Base-by-base conservation (phyloP, 2,329 filamentous ascomycete species). In the Akanthomyces dipterigenus region DNA sequence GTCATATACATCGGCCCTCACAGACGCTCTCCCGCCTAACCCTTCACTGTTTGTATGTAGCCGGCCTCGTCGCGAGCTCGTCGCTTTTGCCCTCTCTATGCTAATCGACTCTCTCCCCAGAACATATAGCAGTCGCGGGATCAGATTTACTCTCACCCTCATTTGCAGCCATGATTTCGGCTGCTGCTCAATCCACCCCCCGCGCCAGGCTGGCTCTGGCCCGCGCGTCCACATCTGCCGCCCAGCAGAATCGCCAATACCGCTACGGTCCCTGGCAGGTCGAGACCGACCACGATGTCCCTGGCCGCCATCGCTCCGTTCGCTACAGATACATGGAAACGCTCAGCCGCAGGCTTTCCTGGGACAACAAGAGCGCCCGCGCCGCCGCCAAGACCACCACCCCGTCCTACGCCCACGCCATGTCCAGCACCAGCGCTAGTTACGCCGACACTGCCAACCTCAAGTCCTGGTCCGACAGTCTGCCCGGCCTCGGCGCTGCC, bases 311-410 rank as follows among this genome's bases (percentile, higher is more conserved):
- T 63, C 75, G 76, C 58, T 63, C 68, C 4, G 43, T 77, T 12
- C 79, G 77, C 49, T 76, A 80, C 65, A 80, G 76, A 62, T 79
- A 79, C 65, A 70, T 75, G 62, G 77, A 82, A 59, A 70, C 75
- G 3, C 62, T 82, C 22, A 75, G 75, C 63, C 75, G 77, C 20
- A 77, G 72, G 57, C 65, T 79, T 2, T 73, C 75, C 1, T 83
- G 80, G 80, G 77, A 82, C 40, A 76, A 78, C 48, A 69, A 72
- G 36, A 64, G 71, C 38, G 40, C 3, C 61, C 70, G 18, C 61
- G 72, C n/a, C 18, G 59, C 59, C 43, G 42, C 49, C 36, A 46
- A 68, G 71, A 26, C 64, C 70, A 2, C 62, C 70, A 18, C 61
- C 71, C n/a, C 51, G 16, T 42, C 58, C 4, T 48, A 54, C 38